Conservation (phyloP, 2,329 filamentous ascomycete species). For the Ambrosiella xylebori region DNA sequence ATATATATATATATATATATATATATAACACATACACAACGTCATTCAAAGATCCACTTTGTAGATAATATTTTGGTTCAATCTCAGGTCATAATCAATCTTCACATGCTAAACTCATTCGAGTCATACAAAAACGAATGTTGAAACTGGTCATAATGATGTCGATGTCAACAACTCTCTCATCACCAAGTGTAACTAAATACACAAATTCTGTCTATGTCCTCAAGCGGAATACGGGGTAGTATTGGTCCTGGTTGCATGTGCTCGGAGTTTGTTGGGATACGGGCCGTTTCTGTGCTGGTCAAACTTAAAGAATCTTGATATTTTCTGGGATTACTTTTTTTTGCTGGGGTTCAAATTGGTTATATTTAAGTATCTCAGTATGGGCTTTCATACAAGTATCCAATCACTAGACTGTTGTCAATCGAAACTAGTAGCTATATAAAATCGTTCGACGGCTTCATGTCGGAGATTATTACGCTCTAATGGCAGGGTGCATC, state of each 20-base stretch:
- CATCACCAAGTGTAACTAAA: not conserved
- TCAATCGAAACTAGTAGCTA: too few species aligned
- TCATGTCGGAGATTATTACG: not conserved
- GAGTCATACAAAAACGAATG: too few species aligned
- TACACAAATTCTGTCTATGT: not conserved
- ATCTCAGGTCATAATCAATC: too few species aligned
- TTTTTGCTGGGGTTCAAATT: too few species aligned
- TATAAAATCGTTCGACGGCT: not conserved
- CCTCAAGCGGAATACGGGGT: not conserved
- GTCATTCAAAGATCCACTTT: too few species aligned
- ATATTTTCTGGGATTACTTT: not conserved
- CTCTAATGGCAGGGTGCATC: not conserved
- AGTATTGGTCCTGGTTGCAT: not conserved
- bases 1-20: not conserved
- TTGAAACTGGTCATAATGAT: not conserved
- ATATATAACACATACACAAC: not conserved
- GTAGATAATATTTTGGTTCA: too few species aligned
- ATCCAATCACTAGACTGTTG: not conserved
- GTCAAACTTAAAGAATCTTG: not conserved
- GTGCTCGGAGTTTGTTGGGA: not conserved
- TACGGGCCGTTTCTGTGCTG: not conserved
- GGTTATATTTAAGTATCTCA: not conserved
- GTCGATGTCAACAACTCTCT: not conserved
- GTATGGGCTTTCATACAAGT: not conserved
- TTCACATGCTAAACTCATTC: too few species aligned